A percentile compares a stretch with the other conserved stretches of the same genome.
These are phyloP conservation scores for Wickerhamiella infanticola DNA, from an alignment of 1,139 yeast species.

Conservation along the genomic window DNA sequence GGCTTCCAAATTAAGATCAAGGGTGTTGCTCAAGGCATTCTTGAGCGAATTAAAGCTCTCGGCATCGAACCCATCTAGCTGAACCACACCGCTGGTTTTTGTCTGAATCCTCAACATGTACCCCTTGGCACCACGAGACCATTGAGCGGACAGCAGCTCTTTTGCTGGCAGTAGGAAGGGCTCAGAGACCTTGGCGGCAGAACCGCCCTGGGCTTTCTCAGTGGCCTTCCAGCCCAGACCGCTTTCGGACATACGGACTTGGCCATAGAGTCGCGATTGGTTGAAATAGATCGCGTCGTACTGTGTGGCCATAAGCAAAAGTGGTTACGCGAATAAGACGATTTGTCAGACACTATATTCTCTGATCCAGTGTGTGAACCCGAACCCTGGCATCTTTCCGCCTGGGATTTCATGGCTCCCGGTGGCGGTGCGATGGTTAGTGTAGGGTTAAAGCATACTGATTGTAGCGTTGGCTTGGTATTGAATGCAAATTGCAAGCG, in stretches of 20 bases:
- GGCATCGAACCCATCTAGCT: constrained; percentile 80
- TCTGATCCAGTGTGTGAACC: too few species aligned
- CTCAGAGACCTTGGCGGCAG: constrained; percentile 34
- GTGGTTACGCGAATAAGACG: not conserved
- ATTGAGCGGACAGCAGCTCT: constrained; percentile 60
- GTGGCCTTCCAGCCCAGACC: constrained; percentile 95
- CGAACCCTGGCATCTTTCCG: too few species aligned
- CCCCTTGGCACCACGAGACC: constrained; percentile 93
- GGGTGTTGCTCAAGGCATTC: constrained; percentile 68
- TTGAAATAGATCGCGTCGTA: constrained; percentile 50
- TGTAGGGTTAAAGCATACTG: too few species aligned
- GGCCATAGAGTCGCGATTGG: constrained; percentile 70
- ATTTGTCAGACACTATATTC: not conserved
- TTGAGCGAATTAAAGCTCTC: constrained; percentile 69
- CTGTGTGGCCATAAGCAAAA: constrained; percentile 11
- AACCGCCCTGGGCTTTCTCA: constrained; percentile 33
- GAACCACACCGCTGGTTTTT: constrained; percentile 70
- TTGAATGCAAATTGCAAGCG: too few species aligned
- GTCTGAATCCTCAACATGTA: constrained; percentile 82
- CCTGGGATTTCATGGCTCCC: too few species aligned
- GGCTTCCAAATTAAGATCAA: constrained; percentile 56
- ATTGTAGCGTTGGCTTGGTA: too few species aligned
- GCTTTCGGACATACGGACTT: constrained; percentile 85
- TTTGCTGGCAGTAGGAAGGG: constrained; percentile 80
- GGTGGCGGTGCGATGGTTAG: too few species aligned